Base-by-base conservation (phyloP, 176 grass and related monocot genomes). In the Elaeis guineensis region DNA sequence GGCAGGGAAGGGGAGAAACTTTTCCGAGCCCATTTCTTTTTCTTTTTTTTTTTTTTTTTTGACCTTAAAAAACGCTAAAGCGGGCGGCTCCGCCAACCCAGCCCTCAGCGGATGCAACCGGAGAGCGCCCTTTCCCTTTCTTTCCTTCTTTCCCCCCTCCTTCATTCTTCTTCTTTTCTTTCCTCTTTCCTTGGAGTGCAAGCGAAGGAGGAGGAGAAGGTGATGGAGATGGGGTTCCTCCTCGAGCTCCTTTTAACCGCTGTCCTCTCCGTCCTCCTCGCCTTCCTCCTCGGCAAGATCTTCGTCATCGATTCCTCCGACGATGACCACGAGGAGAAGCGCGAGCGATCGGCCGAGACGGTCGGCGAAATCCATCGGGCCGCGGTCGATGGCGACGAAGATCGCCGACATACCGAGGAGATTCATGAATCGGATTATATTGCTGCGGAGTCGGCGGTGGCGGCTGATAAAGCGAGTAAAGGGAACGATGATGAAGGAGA, bases 211-310 rank as follows among this genome's bases (percentile, higher is more conserved):
- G 32, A 39, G 35, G 35, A 39, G 35, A 9, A 39, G 35, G 11
- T 14, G 35, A 12, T 12, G 35, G 35, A 44, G 35, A 91, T 91
- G 88, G 79, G 79, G 49, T 72, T 87, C 17, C 35, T 91, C 25
- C 74, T 57, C 79, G 83, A 91, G 79, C 83, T 91, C 59, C 64
- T 91, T 51, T 67, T 91, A 77, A 87, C 83, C 29, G 88, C 76
- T 21, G 74, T 21, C 64, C 66, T 73, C 69, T 72, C 88, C 64
- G 71, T 91, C 32, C 61, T 91, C 76, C 69, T 79, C 19, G 79
- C 88, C 57, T 65, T 77, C 80, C 64, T 87, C 59, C 83, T 91
- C 28, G 76, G 76, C 69, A 83, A 73, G 69, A 56, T 91, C 57
- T 39, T 91, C 55, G 60, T 72, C 23, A 30, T 64, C 66, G 75